Evolutionary conservation across 1,284 basidiomycete genomes (phyloP).

Genomic region (Boletus smithii): DNA sequence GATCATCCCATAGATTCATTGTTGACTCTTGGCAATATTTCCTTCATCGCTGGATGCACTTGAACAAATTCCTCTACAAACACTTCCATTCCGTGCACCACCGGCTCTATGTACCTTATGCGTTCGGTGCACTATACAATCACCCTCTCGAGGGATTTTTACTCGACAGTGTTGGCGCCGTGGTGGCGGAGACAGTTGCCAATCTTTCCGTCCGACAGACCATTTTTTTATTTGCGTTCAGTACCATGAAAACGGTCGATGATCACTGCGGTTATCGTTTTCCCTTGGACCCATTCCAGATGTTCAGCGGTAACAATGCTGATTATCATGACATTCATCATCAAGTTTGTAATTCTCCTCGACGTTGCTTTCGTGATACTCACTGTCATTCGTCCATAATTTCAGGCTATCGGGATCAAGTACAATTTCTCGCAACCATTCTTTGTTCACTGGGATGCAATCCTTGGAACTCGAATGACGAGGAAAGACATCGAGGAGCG

Average conservation of each 20-base stretch:
- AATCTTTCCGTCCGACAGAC: constrained; percentile 82
- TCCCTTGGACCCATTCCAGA: constrained; percentile 87
- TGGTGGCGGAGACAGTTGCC: constrained; percentile 68
- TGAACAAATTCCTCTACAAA: constrained; percentile 88
- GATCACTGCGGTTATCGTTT: constrained; percentile 94
- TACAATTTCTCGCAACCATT: constrained; percentile 96
- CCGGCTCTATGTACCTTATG: constrained; percentile 94
- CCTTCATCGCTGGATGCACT: constrained; percentile 89
- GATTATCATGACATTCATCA: constrained; percentile 99
- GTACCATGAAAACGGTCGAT: constrained; percentile 93
- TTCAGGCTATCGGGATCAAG: constrained; percentile 86
- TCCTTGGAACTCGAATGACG: constrained; percentile 83
- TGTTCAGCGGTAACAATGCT: constrained; percentile 89
- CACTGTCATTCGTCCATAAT: constrained; percentile 4
- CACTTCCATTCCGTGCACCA: constrained; percentile 95
- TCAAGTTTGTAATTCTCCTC: constrained; percentile 53
- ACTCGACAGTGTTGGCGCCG: constrained; percentile 84
- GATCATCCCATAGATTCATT: constrained; percentile 63
- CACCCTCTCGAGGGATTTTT: constrained; percentile 94
- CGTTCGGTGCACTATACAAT: constrained; percentile 97
- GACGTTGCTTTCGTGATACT: neutral
- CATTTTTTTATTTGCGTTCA: constrained; percentile 81
- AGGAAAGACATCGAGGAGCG: constrained; percentile 58
- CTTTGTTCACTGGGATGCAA: constrained; percentile 82
- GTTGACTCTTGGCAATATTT: constrained; percentile 99